Evolutionary conservation across 192 early-diverging fungal species (phyloP), one percentile per base, ranked within the genome.

Genomic region (Dimargaris cristalligena): DNA sequence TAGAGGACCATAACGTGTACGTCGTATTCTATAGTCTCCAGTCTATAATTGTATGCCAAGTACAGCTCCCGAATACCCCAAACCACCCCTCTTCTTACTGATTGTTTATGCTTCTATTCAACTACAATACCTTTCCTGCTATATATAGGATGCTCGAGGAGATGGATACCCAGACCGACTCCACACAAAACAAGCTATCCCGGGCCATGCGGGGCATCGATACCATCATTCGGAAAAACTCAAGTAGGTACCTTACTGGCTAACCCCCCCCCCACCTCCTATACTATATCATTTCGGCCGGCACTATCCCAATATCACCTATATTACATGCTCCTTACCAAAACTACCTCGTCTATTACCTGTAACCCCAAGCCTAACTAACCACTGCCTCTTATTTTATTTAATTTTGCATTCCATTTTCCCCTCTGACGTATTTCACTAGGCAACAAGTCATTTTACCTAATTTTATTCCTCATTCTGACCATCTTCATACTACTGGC

Each of bases 1-100:
- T 57, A 34, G 55, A 57, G 23, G 55, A 57, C 55, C 55, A 57
- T 34, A 57, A 57, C 34, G 55, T 38, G 49, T 50, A 50, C 11
- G 49, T 50, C 28, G 4, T 25, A 1, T 26, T 20, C 11, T 50
- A 4, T 3, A 26, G 49, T 26, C 28, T 4, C 22, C 22, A 1
- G 4, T 4, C n/a, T n/a, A n/a, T n/a, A n/a, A n/a, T n/a, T n/a
- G n/a, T n/a, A n/a, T n/a, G n/a, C n/a, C n/a, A n/a, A n/a, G n/a
- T n/a, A n/a, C n/a, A n/a, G n/a, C n/a, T n/a, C n/a, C n/a, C n/a
- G n/a, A n/a, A n/a, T n/a, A n/a, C n/a, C n/a, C n/a, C n/a, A n/a
- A n/a, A n/a, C n/a, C n/a, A 10, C 23, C 23, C 20, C 45, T 22
- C 18, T 16, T 1, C 45, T 2, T 10, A 11, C 45, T 4, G 10